These are phyloP conservation scores for Starmera dryadoides DNA, from an alignment of 805 yeast genomes.

Conservation along the genomic window DNA sequence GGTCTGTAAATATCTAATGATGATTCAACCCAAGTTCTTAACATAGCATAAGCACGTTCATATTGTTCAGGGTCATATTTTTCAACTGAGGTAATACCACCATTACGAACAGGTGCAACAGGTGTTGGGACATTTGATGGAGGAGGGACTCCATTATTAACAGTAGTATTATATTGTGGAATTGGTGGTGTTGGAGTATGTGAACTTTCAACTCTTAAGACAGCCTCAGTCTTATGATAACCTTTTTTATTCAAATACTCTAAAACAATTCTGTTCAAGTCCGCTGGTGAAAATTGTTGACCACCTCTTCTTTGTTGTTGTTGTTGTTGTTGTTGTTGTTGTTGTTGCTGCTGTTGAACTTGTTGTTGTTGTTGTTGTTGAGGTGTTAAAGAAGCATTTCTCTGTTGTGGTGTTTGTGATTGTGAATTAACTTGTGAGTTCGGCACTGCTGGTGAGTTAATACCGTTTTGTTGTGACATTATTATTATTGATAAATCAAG, in stretches of 20 bases:
- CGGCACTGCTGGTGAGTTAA: no score
- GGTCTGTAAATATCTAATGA: constrained; percentile 89
- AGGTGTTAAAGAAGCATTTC: neutral
- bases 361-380: constrained; percentile 1
- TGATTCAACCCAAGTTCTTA: constrained; percentile 84
- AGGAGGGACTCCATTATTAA: constrained; percentile 21
- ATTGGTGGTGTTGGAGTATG: constrained; percentile 46
- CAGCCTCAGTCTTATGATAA: constrained; percentile 88
- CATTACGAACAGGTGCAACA: neutral
- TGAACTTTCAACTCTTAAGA: constrained; percentile 80
- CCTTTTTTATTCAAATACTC: constrained; percentile 94
- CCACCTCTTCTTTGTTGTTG: constrained; percentile 17
- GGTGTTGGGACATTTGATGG: constrained; percentile 13
- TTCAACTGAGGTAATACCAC: constrained; percentile 15
- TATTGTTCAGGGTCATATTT: constrained; percentile 51
- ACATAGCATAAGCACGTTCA: constrained; percentile 70
- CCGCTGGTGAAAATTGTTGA: constrained; percentile 67
- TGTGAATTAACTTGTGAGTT: neutral
- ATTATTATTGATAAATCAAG: no score
- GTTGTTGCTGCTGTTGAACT: constrained; percentile 3
- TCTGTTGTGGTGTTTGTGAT: neutral
- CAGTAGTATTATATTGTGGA: constrained; percentile 23
- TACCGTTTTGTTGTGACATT: no score
- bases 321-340: constrained; percentile 1
- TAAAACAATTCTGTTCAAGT: constrained; percentile 83